phyloP scores from a whole-genome alignment of 2,329 filamentous ascomycete genomes.

The Xylaria sp. region DNA sequence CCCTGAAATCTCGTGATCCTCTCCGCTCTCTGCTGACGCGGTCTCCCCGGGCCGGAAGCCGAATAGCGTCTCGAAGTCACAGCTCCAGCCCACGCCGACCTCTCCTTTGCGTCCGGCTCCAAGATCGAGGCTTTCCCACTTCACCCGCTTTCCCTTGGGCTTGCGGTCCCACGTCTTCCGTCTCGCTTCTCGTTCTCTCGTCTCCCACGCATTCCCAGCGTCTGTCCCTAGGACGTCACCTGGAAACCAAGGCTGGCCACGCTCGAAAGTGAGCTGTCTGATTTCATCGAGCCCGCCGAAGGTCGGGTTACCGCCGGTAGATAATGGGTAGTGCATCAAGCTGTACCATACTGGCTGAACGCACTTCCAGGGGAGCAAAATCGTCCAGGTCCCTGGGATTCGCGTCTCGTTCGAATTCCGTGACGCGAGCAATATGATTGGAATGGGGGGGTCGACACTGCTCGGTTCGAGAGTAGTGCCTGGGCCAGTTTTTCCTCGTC shows the following conservation, averaged over 20 bases:
- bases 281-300: constrained; percentile 84
- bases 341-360: constrained; percentile 85
- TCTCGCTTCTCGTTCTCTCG: constrained; percentile 64
- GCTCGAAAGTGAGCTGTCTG: constrained; percentile 82
- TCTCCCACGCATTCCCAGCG: constrained; percentile 80
- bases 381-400: constrained; percentile 75
- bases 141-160: constrained; percentile 80
- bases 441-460: constrained; percentile 74
- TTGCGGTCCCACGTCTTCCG: constrained; percentile 73
- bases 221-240: constrained; percentile 80
- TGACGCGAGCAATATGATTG: constrained; percentile 71
- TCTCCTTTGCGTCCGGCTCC: constrained; percentile 79
- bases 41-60: constrained; percentile 32
- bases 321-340: constrained; percentile 80
- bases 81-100: constrained; percentile 79
- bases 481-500: constrained; percentile 67
- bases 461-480: constrained; percentile 65
- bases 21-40: constrained; percentile 19
- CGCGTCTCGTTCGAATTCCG: constrained; percentile 54
- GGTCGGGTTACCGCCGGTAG: constrained; percentile 77
- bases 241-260: constrained; percentile 80
- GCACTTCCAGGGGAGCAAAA: constrained; percentile 90
- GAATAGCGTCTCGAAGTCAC: constrained; percentile 80
- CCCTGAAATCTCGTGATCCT: constrained; percentile 13
- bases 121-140: constrained; percentile 76